phyloP scores from a whole-genome alignment of 2,329 filamentous ascomycete species.

The Neonectria hederae region DNA sequence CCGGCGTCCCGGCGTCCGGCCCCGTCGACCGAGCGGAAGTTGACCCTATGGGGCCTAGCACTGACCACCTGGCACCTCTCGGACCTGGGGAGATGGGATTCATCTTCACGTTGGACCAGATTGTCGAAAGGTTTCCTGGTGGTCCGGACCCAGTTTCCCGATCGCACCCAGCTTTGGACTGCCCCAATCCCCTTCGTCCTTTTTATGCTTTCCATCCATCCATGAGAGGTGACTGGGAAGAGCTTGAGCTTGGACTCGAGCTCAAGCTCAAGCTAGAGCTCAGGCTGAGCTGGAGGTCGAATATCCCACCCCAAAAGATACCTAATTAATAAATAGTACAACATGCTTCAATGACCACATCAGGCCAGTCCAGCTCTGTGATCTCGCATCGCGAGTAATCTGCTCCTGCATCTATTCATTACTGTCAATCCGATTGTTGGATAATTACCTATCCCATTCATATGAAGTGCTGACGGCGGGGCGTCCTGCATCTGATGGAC shows the following conservation, averaged over 20 bases:
- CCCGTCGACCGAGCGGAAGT: conserved; percentile 39
- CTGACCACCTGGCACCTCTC: conserved; percentile 5
- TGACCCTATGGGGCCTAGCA: conserved; percentile 17
- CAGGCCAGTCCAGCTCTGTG: neutral
- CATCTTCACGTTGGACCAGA: conserved; percentile 6
- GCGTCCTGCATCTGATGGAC: neutral
- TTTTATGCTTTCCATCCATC: conserved; percentile 24
- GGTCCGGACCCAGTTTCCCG: conserved; percentile 20
- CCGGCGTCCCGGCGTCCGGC: conserved; percentile 22
- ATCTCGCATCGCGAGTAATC: neutral
- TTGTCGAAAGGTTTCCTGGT: conserved; percentile 20
- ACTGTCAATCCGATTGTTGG: neutral
- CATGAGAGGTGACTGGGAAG: conserved; percentile 10
- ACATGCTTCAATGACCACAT: neutral
- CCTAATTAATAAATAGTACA: neutral
- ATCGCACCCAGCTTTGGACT: neutral
- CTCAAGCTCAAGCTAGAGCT: neutral
- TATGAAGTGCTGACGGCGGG: neutral
- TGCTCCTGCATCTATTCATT: neutral
- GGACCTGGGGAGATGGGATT: conserved; percentile 10
- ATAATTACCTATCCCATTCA: neutral
- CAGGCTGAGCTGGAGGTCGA: neutral
- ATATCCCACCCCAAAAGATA: neutral
- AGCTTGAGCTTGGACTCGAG: neutral
- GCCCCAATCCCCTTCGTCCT: conserved; percentile 22